Evolutionary conservation across 2,329 filamentous ascomycete genomes (phyloP).

Genomic region (Coniella vitis): DNA sequence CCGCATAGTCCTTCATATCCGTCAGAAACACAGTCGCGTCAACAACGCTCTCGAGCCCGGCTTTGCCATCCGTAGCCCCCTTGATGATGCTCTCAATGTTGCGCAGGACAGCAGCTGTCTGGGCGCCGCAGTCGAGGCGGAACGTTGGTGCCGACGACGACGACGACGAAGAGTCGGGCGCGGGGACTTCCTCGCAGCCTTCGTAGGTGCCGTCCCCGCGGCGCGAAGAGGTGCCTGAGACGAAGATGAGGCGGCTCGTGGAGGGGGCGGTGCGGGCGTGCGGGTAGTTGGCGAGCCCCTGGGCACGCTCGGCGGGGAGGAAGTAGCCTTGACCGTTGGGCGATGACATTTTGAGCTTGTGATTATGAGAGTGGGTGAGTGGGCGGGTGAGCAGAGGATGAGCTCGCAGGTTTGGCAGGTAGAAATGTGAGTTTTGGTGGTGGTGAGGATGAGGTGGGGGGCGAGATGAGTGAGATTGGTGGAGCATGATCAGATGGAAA

Average conservation of each 20-base stretch:
- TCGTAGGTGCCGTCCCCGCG: conserved; percentile 27
- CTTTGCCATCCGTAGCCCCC: conserved; percentile 23
- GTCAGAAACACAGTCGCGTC: conserved; percentile 28
- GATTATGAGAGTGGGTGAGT: background rate
- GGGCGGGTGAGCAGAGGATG: too few relatives aligned
- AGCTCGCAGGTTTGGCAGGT: too few relatives aligned
- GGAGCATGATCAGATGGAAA: too few relatives aligned
- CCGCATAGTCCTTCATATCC: conserved; percentile 26
- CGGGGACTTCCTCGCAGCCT: conserved; percentile 22
- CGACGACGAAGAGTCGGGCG: conserved; percentile 18
- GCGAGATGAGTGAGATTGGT: too few relatives aligned
- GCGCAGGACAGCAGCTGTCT: conserved; percentile 27
- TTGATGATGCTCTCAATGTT: conserved; percentile 26
- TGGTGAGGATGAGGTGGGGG: background rate
- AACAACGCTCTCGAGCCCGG: conserved; percentile 26
- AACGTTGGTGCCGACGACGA: conserved; percentile 8
- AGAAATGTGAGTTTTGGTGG: too few relatives aligned
- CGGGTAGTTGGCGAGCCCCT: conserved; percentile 30
- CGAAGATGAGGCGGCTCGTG: conserved; percentile 22
- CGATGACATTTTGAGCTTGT: conserved; percentile 10
- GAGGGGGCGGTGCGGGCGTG: conserved; percentile 25
- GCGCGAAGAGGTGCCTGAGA: conserved; percentile 28
- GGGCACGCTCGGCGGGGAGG: conserved; percentile 23
- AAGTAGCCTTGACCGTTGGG: conserved; percentile 25
- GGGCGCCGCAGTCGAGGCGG: conserved; percentile 24